These are phyloP conservation scores for Rhodotorula babjevae DNA, from an alignment of 768 basidiomycete genomes.

Conservation along the genomic window DNA sequence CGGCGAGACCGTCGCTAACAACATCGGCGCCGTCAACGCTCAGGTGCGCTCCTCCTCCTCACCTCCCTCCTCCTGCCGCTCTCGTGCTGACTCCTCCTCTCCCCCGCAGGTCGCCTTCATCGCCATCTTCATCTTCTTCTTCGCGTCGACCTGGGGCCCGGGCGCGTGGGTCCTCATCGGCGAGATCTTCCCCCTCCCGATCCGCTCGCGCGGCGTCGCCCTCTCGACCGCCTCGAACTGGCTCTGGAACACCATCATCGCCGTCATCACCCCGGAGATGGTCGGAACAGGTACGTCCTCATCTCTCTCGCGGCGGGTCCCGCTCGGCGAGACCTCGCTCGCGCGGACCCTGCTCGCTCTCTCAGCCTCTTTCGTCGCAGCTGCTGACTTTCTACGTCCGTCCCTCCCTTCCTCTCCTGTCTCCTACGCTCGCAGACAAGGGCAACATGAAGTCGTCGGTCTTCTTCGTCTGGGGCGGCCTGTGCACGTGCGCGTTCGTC, in stretches of 20 bases:
- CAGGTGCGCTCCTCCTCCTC: slow-evolving; percentile 47
- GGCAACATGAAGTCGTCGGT: slow-evolving; percentile 49
- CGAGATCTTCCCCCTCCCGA: slow-evolving; percentile 76
- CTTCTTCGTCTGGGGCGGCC: slow-evolving; percentile 66
- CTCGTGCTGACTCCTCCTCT: neutral
- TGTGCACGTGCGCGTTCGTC: slow-evolving; percentile 61
- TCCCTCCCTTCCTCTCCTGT: too few species aligned
- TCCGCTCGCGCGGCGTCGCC: slow-evolving; percentile 77
- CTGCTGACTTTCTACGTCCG: too few species aligned
- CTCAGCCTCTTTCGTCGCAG: too few species aligned
- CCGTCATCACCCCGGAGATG: slow-evolving; percentile 51
- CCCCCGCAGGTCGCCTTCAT: slow-evolving; percentile 46
- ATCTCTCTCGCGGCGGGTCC: too few species aligned
- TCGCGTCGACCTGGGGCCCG: slow-evolving; percentile 55
- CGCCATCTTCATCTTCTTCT: slow-evolving; percentile 44
- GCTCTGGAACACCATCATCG: slow-evolving; percentile 74
- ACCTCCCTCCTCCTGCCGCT: neutral
- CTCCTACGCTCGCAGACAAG: slow-evolving; percentile 39
- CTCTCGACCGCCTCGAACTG: slow-evolving; percentile 70
- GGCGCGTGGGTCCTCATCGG: slow-evolving; percentile 54
- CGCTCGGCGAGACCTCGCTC: too few species aligned
- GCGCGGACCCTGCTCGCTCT: too few species aligned
- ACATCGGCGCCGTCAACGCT: slow-evolving; percentile 54
- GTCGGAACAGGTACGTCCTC: too few species aligned
- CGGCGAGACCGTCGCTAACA: slow-evolving; percentile 50